These are phyloP conservation scores for Halophytophthora batemanensis DNA, from an alignment of 352 stramenopile species.

Conservation along the genomic window DNA sequence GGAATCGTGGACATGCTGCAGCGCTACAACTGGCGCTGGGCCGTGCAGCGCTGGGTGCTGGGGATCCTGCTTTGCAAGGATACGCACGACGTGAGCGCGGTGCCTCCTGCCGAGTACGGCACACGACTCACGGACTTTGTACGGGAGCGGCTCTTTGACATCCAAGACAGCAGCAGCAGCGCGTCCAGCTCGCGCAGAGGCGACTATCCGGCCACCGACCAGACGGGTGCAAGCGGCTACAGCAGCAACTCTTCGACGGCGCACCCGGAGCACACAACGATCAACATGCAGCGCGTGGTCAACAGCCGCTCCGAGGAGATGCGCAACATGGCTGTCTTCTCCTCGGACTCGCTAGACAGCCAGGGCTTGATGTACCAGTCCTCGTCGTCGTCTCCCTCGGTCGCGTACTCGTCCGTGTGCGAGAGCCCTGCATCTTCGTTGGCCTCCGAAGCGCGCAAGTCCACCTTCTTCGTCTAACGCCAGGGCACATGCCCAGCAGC, in stretches of 20 bases:
- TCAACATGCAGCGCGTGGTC: constrained; percentile 11
- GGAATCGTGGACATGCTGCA: constrained; percentile 84
- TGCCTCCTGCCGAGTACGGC: constrained; percentile 67
- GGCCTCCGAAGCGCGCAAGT: constrained; percentile 27
- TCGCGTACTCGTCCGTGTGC: constrained; percentile 61
- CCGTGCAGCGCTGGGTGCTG: constrained; percentile 73
- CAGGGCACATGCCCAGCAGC: neutral
- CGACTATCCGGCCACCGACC: constrained; percentile 1
- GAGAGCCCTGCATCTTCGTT: constrained; percentile 44
- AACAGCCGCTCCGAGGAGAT: constrained; percentile 29
- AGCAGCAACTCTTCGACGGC: constrained; percentile 15
- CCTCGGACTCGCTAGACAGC: constrained; percentile 33
- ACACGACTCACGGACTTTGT: constrained; percentile 73
- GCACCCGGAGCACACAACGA: constrained; percentile 14
- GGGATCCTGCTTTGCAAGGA: constrained; percentile 76
- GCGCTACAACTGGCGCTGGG: constrained; percentile 86
- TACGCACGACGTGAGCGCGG: constrained; percentile 76
- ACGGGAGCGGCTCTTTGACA: constrained; percentile 63
- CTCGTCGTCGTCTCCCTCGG: constrained; percentile 42
- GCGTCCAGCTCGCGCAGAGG: constrained; percentile 14
- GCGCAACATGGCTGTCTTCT: constrained; percentile 46
- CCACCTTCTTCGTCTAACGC: constrained; percentile 57
- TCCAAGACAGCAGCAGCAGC: constrained; percentile 25
- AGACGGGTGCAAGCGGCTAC: constrained; percentile 14
- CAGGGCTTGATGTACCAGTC: constrained; percentile 35